Evolutionary conservation across 2,329 filamentous ascomycete genomes (phyloP), one percentile per base, ranked within the genome.

Genomic region (Arachnopeziza araneosa): DNA sequence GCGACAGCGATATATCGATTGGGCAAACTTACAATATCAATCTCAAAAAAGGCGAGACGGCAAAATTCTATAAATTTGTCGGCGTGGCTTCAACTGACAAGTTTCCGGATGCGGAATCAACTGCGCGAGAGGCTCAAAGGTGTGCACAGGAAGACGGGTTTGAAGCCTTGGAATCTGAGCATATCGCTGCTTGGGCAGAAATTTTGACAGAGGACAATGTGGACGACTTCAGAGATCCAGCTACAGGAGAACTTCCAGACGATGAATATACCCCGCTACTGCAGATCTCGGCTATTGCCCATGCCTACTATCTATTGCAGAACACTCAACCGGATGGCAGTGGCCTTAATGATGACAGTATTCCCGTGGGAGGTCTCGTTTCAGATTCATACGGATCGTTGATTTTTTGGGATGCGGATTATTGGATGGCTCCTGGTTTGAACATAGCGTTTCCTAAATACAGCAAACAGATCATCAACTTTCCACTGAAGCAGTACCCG

Each of bases 1-100:
- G 80, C 22, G 70, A 69, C 2, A 88, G 89, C 64, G 76, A 77
- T 12, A 88, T 86, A 0, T 87, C 86, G 0, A 84, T 90, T 63
- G 85, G 84, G 1, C 85, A 89, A 65, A 78, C 81, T 8, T 79
- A 84, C 51, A 71, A 76, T 10, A 77, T 88, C 26, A 75, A 72
- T 1, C 75, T 90, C 7, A 74, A 74, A 30, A 79, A 80, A 2
- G 81, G 82, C 1, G 68, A 82, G 64, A 78, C 79, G 0, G 77
- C 82, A 2, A 81, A 77, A 1, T 73, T 90, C 52, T 82, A 79
- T 53, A 91, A 91, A 68, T 90, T 81, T 64, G 79, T 91, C 19
- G 88, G 88, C 26, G 81, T 79, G 54, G 87, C 88, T 3, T 89
- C 87, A 1, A 82, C 81, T 0, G 88, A 91, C 71, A 87, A 85